A percentile compares a stretch with the other conserved stretches of the same genome.
These are phyloP conservation scores for Synchytrium microbalum DNA, from an alignment of 371 early-diverging fungal species.

Conservation along the genomic window DNA sequence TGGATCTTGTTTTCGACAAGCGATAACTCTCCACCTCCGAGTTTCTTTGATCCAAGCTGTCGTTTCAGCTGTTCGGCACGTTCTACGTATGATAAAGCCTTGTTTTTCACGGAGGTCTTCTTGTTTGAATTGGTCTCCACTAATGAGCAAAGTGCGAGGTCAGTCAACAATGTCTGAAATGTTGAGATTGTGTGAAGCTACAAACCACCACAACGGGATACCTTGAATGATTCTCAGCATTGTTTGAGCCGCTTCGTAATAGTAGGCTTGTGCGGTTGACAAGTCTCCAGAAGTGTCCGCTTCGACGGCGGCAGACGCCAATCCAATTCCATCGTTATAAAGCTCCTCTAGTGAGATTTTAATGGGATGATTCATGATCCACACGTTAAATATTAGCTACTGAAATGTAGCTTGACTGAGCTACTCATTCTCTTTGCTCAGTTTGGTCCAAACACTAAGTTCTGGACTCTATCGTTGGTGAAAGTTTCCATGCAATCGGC, in stretches of 20 bases:
- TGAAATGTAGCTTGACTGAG: too few relatives aligned
- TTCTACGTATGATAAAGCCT: not conserved
- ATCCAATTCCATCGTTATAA: not conserved
- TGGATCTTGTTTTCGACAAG: not conserved
- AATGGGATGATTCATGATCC: too few relatives aligned
- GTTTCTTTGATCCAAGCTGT: not conserved
- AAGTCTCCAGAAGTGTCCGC: not conserved
- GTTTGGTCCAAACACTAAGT: too few relatives aligned
- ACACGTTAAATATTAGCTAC: too few relatives aligned
- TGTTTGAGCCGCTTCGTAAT: not conserved
- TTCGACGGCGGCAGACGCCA: not conserved
- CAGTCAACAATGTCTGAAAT: not conserved
- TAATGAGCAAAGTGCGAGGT: not conserved
- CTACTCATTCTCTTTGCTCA: too few relatives aligned
- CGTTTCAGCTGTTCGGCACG: not conserved
- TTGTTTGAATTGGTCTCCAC: not conserved
- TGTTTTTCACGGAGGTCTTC: not conserved
- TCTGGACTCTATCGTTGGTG: too few relatives aligned
- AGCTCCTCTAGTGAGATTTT: constrained; percentile 2
- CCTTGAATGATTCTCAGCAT: constrained; percentile 1
- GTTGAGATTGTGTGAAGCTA: too few relatives aligned
- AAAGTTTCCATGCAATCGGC: too few relatives aligned
- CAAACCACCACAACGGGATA: not conserved
- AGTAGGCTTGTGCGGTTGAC: not conserved
- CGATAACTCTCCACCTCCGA: not conserved